phyloP scores from a whole-genome alignment of 345 rosid species.

The Rhodamnia rubescens region DNA sequence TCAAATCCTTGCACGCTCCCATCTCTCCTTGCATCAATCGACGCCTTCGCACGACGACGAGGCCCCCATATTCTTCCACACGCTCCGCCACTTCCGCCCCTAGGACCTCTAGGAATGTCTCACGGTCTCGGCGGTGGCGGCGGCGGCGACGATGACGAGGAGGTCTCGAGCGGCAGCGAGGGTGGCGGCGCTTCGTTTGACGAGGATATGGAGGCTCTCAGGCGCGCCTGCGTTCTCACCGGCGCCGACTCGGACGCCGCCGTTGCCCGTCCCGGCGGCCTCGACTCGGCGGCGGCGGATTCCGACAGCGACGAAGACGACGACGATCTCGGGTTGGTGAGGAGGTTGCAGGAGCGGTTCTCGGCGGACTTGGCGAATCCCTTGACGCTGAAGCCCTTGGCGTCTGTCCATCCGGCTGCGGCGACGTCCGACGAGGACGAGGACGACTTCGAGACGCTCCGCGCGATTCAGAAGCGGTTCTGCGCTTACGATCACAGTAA shows the following conservation, averaged over 20 bases:
- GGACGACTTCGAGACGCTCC: conserved; percentile 63
- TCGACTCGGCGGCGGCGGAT: conserved; percentile 13
- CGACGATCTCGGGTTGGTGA: conserved; percentile 43
- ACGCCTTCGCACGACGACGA: neutral
- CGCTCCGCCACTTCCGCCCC: neutral
- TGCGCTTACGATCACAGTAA: conserved; percentile 45
- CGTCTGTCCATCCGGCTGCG: conserved; percentile 18
- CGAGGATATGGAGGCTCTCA: conserved; percentile 72
- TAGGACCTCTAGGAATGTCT: neutral
- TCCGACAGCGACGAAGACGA: conserved; percentile 37
- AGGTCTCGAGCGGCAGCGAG: conserved; percentile 20
- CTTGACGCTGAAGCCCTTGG: conserved; percentile 18
- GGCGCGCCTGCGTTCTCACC: conserved; percentile 52
- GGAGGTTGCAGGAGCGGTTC: conserved; percentile 39
- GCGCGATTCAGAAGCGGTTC: conserved; percentile 60
- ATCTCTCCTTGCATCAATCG: neutral
- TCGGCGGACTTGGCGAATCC: conserved; percentile 21
- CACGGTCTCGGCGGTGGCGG: neutral
- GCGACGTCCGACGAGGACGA: conserved; percentile 39
- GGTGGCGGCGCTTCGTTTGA: conserved; percentile 31
- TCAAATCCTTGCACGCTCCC: neutral
- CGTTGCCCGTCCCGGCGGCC: neutral
- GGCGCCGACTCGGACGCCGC: conserved; percentile 27
- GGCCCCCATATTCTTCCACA: neutral
- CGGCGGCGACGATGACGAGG: conserved; percentile 28